Evolutionary conservation across 1,284 basidiomycete genomes (phyloP), one percentile per base, ranked within the genome.

Genomic region (Rhodotorula sp.): DNA sequence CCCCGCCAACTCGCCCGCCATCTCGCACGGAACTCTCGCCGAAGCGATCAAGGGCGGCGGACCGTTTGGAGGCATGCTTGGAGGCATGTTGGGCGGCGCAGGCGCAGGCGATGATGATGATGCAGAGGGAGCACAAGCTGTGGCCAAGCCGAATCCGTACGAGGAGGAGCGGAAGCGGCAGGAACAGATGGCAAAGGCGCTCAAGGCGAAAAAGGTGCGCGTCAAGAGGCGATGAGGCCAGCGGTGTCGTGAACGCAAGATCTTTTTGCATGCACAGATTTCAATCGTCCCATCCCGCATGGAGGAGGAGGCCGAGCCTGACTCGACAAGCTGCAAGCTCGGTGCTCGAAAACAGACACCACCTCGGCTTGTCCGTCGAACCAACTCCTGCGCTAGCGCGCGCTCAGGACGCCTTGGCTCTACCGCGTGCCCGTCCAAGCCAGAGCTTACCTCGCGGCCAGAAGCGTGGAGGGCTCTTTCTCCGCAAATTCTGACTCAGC

Each of bases 31-130:
- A 1, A 85, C 90, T 49, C 83, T 92, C 62, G 84, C 91, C 52
- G 89, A 91, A 55, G 87, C 91, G 0, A 83, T 92, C 57, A 90
- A 90, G 79, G 90, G 90, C 3, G 89, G 89, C 1, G 90, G 92
- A 86, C 85, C 88, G 48, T 60, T 73, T 54, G 73, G 69, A 85
- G 86, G 70, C 85, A 88, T 67, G 82, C 83, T 55, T 69, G 74
- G 74, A 84, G 86, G 71, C 86, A 88, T 67, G 82, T 82, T 57
- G 70, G 81, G 82, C 21, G 83, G 82, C 19, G 84, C 15, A 1
- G 49, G 15, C 2, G 75, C 77, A 10, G 85, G 84, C 10, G 82
- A 80, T 62, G 85, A 87, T 7, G 77, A 76, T 34, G 64, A 49
- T 43, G 38, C 38, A 12, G 38, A 43, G 38, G 14, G 80, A 83